Percentiles rank a stretch among this genome's conserved stretches.
These are phyloP conservation scores for Capsicum pubescens DNA, from an alignment of 257 asterid genomes.

Conservation along the genomic window DNA sequence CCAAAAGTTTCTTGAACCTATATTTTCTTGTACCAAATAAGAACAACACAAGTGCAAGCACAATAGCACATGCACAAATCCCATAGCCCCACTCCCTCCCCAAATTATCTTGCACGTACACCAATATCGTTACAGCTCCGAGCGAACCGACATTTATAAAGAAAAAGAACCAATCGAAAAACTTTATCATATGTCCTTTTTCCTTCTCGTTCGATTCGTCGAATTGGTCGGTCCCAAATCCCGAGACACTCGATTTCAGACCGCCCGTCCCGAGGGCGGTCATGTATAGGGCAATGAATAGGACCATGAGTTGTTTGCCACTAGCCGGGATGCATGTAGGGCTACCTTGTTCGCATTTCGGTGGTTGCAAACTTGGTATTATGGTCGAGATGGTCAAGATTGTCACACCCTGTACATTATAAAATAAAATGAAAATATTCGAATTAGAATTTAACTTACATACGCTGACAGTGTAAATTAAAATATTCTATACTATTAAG, in stretches of 20 bases:
- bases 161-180: conserved; percentile 93
- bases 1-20: conserved; percentile 71
- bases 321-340: conserved; percentile 65
- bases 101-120: conserved; percentile 75
- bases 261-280: conserved; percentile 96
- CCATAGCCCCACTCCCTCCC: conserved; percentile 89
- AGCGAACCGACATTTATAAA: conserved; percentile 76
- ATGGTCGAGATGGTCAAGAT: conserved; percentile 73
- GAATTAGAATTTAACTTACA: neutral
- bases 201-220: conserved; percentile 67
- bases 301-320: conserved; percentile 58
- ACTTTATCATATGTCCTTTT: conserved; percentile 61
- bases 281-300: conserved; percentile 62
- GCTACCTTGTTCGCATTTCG: conserved; percentile 60
- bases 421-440: neutral
- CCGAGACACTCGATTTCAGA: conserved; percentile 85
- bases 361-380: conserved; percentile 72
- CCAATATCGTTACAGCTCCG: conserved; percentile 69
- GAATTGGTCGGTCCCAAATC: conserved; percentile 85
- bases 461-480: neutral
- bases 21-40: conserved; percentile 64
- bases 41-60: conserved; percentile 56
- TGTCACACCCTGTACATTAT: conserved; percentile 65
- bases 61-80: conserved; percentile 74
- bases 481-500: neutral